Base-by-base conservation (phyloP, 306 rosid species). In the Fragaria vesca region DNA sequence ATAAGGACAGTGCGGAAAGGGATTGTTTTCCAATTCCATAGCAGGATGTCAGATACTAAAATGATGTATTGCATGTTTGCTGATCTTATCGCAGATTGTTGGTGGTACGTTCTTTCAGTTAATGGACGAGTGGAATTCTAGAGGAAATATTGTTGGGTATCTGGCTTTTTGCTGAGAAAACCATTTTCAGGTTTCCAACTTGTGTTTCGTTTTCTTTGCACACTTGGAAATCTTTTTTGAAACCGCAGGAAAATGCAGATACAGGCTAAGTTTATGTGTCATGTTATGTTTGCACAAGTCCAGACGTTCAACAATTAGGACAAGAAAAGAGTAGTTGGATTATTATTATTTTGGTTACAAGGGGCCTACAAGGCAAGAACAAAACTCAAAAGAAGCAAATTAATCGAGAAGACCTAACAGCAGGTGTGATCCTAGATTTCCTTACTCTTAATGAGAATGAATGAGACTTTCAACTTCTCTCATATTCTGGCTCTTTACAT, bases 11-110 rank as follows among this genome's bases (percentile, higher is more conserved):
- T 36, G 34, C 30, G 46, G 46, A 7, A 28, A 9, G 43, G 71
- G 69, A 45, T 61, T 40, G 77, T 74, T 2, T 74, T 65, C 47
- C 71, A 11, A 0, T 75, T 48, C 34, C 78, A 18, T 62, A 20
- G 43, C 15, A 43, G 30, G 43, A 8, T 68, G 71, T 66, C 28
- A 11, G 46, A 66, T 36, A 36, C 28, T 38, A 38, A 66, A 67
- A 42, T 43, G 24, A 21, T 21, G 77, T 30, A 5, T 75, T 28
- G 60, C 46, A 30, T 30, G 47, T 46, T 43, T 21, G 40, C 54
- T 61, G 34, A 46, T 62, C 46, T 28, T 46, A 12, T 45, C 20
- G 60, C 34, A 30, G 66, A 61, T 45, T 75, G 45, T 61, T 61
- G 45, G 6, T 62, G 66, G 45, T 50, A 5, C 20, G 42, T 71